These are phyloP conservation scores for Cladobotryum mycophilum DNA, from an alignment of 2,329 filamentous ascomycete species.

Conservation along the genomic window DNA sequence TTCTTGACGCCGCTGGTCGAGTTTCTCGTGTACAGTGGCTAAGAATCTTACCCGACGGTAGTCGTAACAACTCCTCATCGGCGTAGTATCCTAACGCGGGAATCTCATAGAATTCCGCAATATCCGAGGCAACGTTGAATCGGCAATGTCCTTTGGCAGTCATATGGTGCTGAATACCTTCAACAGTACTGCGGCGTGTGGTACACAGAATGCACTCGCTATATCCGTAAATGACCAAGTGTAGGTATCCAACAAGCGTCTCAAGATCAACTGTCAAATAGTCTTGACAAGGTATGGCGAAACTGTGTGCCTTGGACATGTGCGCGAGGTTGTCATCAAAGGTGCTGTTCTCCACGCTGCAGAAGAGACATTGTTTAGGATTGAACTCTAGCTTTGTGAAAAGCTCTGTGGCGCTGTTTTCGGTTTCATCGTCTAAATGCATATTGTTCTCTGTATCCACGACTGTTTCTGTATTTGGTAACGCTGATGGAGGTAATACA, in stretches of 20 bases:
- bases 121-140: constrained; percentile 35
- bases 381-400: constrained; percentile 18
- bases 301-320: constrained; percentile 44
- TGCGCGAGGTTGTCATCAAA: constrained; percentile 37
- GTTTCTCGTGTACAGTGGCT: constrained; percentile 16
- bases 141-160: constrained; percentile 42
- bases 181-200: constrained; percentile 33
- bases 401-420: constrained; percentile 1
- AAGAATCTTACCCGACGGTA: constrained; percentile 32
- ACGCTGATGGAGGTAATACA: constrained; percentile 9
- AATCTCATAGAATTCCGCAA: constrained; percentile 36
- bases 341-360: constrained; percentile 21
- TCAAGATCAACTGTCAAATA: constrained; percentile 39
- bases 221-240: constrained; percentile 43
- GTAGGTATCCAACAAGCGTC: constrained; percentile 41
- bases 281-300: constrained; percentile 36
- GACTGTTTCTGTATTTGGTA: not conserved
- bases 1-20: not conserved
- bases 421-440: not conserved
- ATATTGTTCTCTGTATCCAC: not conserved
- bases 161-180: constrained; percentile 48
- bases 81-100: constrained; percentile 6
- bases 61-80: constrained; percentile 20
- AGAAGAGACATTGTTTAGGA: constrained; percentile 37
- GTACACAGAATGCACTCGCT: constrained; percentile 47